These are phyloP conservation scores for Mycena sp. DNA, from an alignment of 1,284 basidiomycete species.

Conservation along the genomic window DNA sequence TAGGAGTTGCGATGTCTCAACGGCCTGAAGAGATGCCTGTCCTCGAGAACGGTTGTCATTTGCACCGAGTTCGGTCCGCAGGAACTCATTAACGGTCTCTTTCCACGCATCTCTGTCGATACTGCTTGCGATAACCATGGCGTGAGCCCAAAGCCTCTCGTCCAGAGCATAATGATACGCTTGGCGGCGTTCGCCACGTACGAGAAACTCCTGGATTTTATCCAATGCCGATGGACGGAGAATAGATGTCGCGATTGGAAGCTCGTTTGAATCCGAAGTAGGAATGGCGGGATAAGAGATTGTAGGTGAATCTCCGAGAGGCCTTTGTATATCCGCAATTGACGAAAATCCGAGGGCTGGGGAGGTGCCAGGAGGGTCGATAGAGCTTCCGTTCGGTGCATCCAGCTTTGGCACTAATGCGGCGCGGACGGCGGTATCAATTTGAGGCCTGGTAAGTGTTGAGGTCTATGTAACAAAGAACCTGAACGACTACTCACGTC, in stretches of 20 bases:
- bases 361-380: neutral
- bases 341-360: conserved; percentile 33
- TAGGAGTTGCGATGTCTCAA: conserved; percentile 30
- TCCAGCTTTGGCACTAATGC: conserved; percentile 71
- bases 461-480: conserved; percentile 25
- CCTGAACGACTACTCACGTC: conserved; percentile 70
- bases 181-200: conserved; percentile 85
- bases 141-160: conserved; percentile 94
- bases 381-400: conserved; percentile 34
- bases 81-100: conserved; percentile 89
- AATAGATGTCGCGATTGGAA: conserved; percentile 57
- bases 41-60: conserved; percentile 29
- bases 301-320: conserved; percentile 27
- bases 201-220: conserved; percentile 81
- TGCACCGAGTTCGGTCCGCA: conserved; percentile 79
- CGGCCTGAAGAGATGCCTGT: conserved; percentile 30
- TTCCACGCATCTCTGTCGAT: conserved; percentile 95
- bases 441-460: conserved; percentile 61
- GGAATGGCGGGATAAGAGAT: conserved; percentile 16
- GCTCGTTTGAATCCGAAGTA: conserved; percentile 45
- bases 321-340: conserved; percentile 24
- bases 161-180: conserved; percentile 92
- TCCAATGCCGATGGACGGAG: conserved; percentile 73
- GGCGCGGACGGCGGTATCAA: conserved; percentile 67
- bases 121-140: conserved; percentile 93